phyloP scores from a whole-genome alignment of 176 grass and related monocot species.

The Oryza brachyantha region DNA sequence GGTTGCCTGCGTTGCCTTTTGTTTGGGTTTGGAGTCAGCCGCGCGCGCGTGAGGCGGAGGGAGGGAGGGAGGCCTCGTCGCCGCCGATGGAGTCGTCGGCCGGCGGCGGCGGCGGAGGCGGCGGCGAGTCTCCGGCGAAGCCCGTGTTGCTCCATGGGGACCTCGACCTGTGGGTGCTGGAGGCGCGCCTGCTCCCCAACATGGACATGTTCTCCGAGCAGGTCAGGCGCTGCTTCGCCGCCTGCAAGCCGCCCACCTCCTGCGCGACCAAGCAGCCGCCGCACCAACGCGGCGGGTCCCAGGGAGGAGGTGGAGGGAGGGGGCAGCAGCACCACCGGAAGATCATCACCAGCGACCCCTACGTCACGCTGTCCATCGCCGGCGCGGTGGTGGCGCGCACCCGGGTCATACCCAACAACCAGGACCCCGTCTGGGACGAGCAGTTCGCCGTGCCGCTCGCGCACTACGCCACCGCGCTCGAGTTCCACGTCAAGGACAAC shows the following conservation, averaged over 20 bases:
- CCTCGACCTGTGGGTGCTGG: constrained; percentile 71
- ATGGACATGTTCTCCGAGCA: constrained; percentile 95
- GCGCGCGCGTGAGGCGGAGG: too few species aligned
- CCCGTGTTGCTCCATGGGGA: constrained; percentile 69
- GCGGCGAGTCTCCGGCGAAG: constrained; percentile 39
- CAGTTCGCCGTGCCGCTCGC: constrained; percentile 76
- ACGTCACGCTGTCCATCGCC: constrained; percentile 75
- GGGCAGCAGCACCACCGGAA: constrained; percentile 36
- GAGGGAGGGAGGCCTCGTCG: background rate
- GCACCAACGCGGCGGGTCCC: too few species aligned
- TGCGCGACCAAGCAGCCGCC: constrained; percentile 30
- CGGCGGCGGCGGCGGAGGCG: background rate
- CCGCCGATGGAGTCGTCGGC: constrained; percentile 47
- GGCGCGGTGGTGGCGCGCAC: constrained; percentile 82
- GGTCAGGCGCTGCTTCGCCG: constrained; percentile 55
- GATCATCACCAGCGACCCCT: constrained; percentile 95
- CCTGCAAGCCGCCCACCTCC: constrained; percentile 42
- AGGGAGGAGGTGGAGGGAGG: background rate
- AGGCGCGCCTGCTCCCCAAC: constrained; percentile 86
- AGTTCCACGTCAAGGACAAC: constrained; percentile 91
- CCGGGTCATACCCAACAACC: constrained; percentile 66
- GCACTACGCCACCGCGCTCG: constrained; percentile 54
- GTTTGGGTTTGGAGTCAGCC: too few species aligned
- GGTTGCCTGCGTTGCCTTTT: too few species aligned
- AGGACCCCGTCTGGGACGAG: constrained; percentile 77